Percentiles rank a stretch among this genome's conserved stretches.
Evolutionary conservation across 768 basidiomycete genomes (phyloP).

Genomic region (Lactarius trivialis): DNA sequence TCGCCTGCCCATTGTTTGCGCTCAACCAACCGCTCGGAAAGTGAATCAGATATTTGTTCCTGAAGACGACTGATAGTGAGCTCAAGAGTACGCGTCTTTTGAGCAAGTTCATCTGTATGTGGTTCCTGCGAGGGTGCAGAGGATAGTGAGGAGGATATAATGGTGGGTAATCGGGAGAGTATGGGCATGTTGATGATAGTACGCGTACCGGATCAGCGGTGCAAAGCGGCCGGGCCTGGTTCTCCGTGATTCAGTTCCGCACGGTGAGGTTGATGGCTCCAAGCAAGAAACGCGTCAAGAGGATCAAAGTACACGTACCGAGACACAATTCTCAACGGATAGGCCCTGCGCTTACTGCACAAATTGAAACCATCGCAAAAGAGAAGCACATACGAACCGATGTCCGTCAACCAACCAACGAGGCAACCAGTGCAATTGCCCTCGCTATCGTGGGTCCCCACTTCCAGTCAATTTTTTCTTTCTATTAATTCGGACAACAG

Average conservation of each 20-base stretch:
- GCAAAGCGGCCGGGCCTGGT: background rate
- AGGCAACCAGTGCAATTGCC: slow-evolving; percentile 41
- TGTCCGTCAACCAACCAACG: slow-evolving; percentile 55
- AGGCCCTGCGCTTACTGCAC: slow-evolving; percentile 52
- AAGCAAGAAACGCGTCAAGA: slow-evolving; percentile 43
- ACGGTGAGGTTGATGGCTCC: slow-evolving; percentile 44
- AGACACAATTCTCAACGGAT: slow-evolving; percentile 70
- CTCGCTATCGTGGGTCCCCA: slow-evolving; percentile 55
- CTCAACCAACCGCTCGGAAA: slow-evolving; percentile 47
- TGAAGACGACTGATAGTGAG: slow-evolving; percentile 50
- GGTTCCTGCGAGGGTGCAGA: slow-evolving; percentile 47
- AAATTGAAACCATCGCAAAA: slow-evolving; percentile 52
- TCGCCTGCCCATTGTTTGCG: slow-evolving; percentile 54
- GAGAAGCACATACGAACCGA: slow-evolving; percentile 46
- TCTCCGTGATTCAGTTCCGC: background rate
- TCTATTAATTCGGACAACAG: slow-evolving; percentile 26
- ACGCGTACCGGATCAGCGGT: background rate
- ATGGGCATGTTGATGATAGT: slow-evolving; percentile 1
- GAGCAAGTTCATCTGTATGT: slow-evolving; percentile 70
- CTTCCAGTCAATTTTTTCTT: background rate
- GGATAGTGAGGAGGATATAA: slow-evolving; percentile 23
- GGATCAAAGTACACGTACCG: slow-evolving; percentile 61
- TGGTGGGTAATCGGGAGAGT: slow-evolving; percentile 16
- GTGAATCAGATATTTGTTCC: slow-evolving; percentile 37
- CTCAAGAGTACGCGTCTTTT: slow-evolving; percentile 59